A percentile compares a stretch with the other conserved stretches of the same genome.
Conservation (phyloP, 345 rosid genomes). For the Corchorus capsularis region DNA sequence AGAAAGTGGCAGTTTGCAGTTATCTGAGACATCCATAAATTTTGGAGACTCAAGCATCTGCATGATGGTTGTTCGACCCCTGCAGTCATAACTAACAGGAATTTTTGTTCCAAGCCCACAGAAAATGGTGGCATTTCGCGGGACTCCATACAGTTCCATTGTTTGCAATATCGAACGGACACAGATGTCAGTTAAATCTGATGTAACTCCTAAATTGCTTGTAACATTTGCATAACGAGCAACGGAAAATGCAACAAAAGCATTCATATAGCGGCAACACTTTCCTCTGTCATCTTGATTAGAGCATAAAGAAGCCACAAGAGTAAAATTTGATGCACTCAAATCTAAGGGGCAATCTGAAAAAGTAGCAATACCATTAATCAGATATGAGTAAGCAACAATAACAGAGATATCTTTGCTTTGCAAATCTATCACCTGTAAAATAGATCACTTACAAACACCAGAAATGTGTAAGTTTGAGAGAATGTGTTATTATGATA, state of each 20-base stretch:
- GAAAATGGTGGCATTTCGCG: constrained; percentile 69
- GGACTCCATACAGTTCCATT: constrained; percentile 76
- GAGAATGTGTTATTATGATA: background rate
- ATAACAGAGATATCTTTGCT: background rate
- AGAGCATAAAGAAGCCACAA: constrained; percentile 79
- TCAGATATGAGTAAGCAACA: constrained; percentile 7
- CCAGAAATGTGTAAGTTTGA: constrained; percentile 1
- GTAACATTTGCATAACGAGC: constrained; percentile 79
- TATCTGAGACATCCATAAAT: constrained; percentile 55
- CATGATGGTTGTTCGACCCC: constrained; percentile 65
- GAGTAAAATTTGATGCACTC: constrained; percentile 67
- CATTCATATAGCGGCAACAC: constrained; percentile 95
- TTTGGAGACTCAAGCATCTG: constrained; percentile 79
- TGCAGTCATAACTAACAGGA: constrained; percentile 71
- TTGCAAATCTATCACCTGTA: background rate
- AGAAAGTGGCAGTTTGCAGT: constrained; percentile 63
- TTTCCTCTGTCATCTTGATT: constrained; percentile 58
- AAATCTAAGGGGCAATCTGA: constrained; percentile 91
- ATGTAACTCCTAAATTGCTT: constrained; percentile 62
- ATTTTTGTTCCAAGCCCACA: constrained; percentile 91
- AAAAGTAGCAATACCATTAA: constrained; percentile 24
- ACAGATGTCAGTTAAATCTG: constrained; percentile 55
- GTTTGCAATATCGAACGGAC: constrained; percentile 64
- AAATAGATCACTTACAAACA: background rate
- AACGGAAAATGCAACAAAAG: constrained; percentile 71